These are phyloP conservation scores for Wickerhamomyces sp. DNA, from an alignment of 1,139 yeast species.

Conservation along the genomic window DNA sequence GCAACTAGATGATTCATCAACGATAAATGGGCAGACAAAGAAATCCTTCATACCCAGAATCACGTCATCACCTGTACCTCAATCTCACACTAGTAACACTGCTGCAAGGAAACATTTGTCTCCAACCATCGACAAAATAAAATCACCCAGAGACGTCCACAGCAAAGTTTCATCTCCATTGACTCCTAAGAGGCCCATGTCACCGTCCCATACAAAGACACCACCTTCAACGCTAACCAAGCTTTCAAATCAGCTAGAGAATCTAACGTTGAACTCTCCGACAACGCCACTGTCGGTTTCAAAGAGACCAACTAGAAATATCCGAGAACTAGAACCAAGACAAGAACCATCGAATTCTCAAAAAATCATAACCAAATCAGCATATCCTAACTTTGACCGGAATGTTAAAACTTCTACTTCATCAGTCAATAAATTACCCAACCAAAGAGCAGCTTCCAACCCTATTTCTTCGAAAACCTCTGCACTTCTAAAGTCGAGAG, in stretches of 20 bases:
- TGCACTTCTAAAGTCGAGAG: not conserved
- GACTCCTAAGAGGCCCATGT: not conserved
- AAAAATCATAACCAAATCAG: not conserved
- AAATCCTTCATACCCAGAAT: conserved; percentile 20
- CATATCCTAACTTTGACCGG: not conserved
- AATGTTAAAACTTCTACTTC: not conserved
- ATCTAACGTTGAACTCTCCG: conserved; percentile 4
- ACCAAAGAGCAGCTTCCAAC: not conserved
- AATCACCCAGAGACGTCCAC: not conserved
- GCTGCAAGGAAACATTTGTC: conserved; percentile 1
- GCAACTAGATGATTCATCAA: conserved; percentile 9
- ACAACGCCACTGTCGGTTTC: not conserved
- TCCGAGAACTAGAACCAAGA: not conserved
- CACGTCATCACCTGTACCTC: conserved; percentile 12
- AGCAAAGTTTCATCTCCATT: not conserved
- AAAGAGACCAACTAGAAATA: not conserved
- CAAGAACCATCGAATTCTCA: not conserved
- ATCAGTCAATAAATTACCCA: too few species aligned
- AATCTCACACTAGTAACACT: not conserved
- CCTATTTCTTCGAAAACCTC: not conserved
- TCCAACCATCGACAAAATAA: conserved; percentile 6
- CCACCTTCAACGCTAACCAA: conserved; percentile 14
- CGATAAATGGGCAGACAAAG: conserved; percentile 3
- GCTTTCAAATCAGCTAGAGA: conserved; percentile 8
- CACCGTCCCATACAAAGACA: not conserved